Base-by-base conservation (phyloP, 495 filamentous ascomycete species). In the Penicillium silybi region DNA sequence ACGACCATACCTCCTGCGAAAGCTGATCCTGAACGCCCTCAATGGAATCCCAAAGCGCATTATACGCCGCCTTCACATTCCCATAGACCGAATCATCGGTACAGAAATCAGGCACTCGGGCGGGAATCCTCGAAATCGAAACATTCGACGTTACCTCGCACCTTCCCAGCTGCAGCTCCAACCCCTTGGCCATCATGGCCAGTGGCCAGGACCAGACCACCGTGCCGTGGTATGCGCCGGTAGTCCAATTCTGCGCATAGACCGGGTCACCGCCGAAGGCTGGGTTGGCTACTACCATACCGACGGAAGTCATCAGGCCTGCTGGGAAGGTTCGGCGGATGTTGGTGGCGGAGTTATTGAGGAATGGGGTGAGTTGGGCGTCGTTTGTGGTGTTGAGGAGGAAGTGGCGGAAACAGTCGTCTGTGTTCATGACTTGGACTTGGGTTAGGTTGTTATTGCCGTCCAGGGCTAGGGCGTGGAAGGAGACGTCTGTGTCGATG, bases 121-220 rank as follows among this genome's bases (percentile, higher is more conserved):
- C 65, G 6, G 54, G 39, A n/a, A n/a, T n/a, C 15, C 32, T 32
- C 2, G 27, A 13, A 4, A 18, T 32, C 16, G 54, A 55, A 19
- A 55, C 52, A 29, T 62, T 62, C 0, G 37, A 18, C 8, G 27
- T 25, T 8, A 63, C 47, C 34, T 67, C 58, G 58, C 80, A 82
- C 37, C 78, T 70, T 4, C 48, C 78, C 32, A 75, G 63, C 48
- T 76, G 75, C 20, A 60, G 58, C 48, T 77, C 72, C 9, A 87
- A 59, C 0, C 84, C 84, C 19, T 69, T 70, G 0, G 76, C 82
- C 79, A 84, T 84, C 81, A 86, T 85, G 4, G 82, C 79, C 22
- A 85, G 67, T 34, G 76, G 83, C 81, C 83, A 87, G 47, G 73
- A 72, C 83, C 84, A 86, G 7, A 87, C 72, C 0, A 87, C 84